Evolutionary conservation across 306 rosid genomes (phyloP), one percentile per base, ranked within the genome.

Genomic region (Vicia sativa): DNA sequence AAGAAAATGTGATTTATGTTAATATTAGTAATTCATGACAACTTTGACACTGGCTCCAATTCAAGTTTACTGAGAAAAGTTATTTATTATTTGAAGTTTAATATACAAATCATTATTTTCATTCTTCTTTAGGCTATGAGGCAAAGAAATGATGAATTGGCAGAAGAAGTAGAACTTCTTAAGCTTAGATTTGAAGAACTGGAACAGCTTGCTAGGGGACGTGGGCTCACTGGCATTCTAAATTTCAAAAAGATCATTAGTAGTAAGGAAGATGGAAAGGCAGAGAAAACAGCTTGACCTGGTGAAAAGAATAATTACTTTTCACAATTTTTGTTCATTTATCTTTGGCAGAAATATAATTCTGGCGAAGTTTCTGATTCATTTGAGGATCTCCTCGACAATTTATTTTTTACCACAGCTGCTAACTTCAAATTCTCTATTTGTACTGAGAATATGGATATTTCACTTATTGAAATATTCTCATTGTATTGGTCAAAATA

Each of bases 141-240:
- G 89, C 81, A 80, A 62, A 79, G 78, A 70, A 90, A 78, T 46
- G 97, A 88, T 15, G 79, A 68, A 9, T 76, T 93, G 78, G 72
- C 80, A 5, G 70, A 75, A 80, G 90, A 88, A 67, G 41, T 90
- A 48, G 95, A 88, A 75, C 80, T 67, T 64, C 85, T 88, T 15
- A 85, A 63, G 77, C 76, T 65, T 9, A 87, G 78, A 80, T 69
- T 90, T 65, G 85, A 77, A 79, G 98, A 87, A 80, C 62, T 93
- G 67, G 98, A 90, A 75, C 81, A 79, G 74, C 78, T 86, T 21
- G 84, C 93, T 15, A 79, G 81, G 85, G 89, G 80, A 77, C 74
- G 77, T 77, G 98, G 98, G 52, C 87, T 93, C 14, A 25, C 86
- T 53, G 89, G 91, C 38, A 66, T 90, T 62, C 74, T 92, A 69